phyloP scores from a whole-genome alignment of 2,329 filamentous ascomycete species.

The Hypomyces rosellus region DNA sequence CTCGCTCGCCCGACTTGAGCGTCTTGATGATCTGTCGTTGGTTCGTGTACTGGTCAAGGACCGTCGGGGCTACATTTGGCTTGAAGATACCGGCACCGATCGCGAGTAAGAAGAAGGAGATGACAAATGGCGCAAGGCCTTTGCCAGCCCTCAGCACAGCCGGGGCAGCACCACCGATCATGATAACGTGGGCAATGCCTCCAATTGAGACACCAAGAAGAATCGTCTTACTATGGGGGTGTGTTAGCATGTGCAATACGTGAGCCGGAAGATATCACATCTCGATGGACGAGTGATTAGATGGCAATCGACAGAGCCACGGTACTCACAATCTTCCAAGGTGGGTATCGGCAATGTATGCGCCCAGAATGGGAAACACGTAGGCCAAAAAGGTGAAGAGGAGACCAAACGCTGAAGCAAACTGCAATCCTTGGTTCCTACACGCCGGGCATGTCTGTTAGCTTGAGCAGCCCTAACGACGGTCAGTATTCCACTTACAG shows the following conservation, averaged over 20 bases:
- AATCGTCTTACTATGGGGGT: conserved; percentile 6
- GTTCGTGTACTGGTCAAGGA: conserved; percentile 10
- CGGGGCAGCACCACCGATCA: conserved; percentile 11
- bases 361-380: conserved; percentile 11
- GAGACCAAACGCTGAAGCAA: conserved; percentile 10
- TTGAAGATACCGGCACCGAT: conserved; percentile 12
- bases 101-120: conserved; percentile 9
- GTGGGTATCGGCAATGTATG: conserved; percentile 9
- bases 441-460: background rate
- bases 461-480: background rate
- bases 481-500: conserved; percentile 3
- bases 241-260: background rate
- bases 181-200: conserved; percentile 10
- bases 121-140: conserved; percentile 9
- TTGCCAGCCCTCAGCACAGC: conserved; percentile 9
- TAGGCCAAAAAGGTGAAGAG: conserved; percentile 12
- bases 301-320: background rate
- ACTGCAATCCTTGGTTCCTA: conserved; percentile 10
- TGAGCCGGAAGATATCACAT: too few species aligned
- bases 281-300: background rate
- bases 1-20: conserved; percentile 11
- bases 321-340: conserved; percentile 11
- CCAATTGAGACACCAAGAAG: conserved; percentile 9
- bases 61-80: conserved; percentile 9
- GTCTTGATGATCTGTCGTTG: conserved; percentile 10